These are phyloP conservation scores for Annulohypoxylon truncatum DNA, from an alignment of 2,329 filamentous ascomycete genomes.

Conservation along the genomic window DNA sequence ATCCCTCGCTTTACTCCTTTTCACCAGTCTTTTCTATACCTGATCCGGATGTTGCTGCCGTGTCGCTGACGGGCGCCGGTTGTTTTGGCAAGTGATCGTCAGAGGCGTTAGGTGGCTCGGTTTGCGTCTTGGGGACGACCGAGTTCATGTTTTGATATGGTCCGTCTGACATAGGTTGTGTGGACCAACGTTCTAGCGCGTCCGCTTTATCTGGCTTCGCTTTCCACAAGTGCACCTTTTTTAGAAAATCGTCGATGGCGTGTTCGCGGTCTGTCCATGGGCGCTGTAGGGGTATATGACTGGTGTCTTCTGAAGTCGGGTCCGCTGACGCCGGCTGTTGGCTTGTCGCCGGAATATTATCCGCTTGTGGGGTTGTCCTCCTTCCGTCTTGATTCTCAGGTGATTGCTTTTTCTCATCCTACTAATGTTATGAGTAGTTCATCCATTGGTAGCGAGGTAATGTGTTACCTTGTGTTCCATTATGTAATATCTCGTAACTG, in stretches of 20 bases:
- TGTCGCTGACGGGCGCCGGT: constrained; percentile 13
- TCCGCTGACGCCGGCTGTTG: not conserved
- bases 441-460: not conserved
- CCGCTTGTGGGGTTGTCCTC: not conserved
- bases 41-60: constrained; percentile 38
- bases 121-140: constrained; percentile 9
- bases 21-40: not conserved
- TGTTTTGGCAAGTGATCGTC: not conserved
- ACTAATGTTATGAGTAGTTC: constrained; percentile 6
- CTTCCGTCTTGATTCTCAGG: not conserved
- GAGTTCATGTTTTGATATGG: constrained; percentile 36
- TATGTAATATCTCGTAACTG: not conserved
- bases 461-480: constrained; percentile 30
- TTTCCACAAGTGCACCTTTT: constrained; percentile 11
- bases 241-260: constrained; percentile 13
- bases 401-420: constrained; percentile 10
- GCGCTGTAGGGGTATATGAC: constrained; percentile 14
- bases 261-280: constrained; percentile 27
- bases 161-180: constrained; percentile 30
- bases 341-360: not conserved
- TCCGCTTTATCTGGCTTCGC: not conserved
- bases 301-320: not conserved
- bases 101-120: not conserved
- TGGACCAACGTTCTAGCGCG: constrained; percentile 26
- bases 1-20: not conserved